Evolutionary conservation across 768 basidiomycete genomes (phyloP).

Genomic region (Boletus subcaerulescens): DNA sequence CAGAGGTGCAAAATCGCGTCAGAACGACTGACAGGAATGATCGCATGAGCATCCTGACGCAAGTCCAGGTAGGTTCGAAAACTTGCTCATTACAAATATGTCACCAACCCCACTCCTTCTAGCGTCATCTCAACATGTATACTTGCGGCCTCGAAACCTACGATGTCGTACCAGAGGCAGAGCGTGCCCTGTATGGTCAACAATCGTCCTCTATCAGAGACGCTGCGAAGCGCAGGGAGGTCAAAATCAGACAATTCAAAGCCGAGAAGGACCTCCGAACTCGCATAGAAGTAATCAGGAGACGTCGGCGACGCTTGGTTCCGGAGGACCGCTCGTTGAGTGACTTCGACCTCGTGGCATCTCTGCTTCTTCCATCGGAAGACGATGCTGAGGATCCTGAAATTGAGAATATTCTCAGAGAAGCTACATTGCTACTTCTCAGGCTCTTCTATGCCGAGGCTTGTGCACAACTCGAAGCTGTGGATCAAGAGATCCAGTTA

Average conservation of each 20-base stretch:
- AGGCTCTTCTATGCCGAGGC: constrained; percentile 72
- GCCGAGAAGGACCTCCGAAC: constrained; percentile 77
- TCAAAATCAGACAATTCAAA: constrained; percentile 90
- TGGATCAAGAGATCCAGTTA: constrained; percentile 71
- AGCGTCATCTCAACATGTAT: constrained; percentile 52
- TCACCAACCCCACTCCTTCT: constrained; percentile 6
- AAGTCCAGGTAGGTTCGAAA: constrained; percentile 52
- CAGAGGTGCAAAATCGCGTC: constrained; percentile 63
- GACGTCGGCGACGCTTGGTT: constrained; percentile 45
- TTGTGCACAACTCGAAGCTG: constrained; percentile 60
- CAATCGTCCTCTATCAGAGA: constrained; percentile 53
- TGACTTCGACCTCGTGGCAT: constrained; percentile 62
- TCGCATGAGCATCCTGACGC: constrained; percentile 52
- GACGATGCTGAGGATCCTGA: constrained; percentile 52
- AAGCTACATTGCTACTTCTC: constrained; percentile 66
- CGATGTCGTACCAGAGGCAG: constrained; percentile 58
- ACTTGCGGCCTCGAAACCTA: constrained; percentile 57
- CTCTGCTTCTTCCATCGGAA: constrained; percentile 47
- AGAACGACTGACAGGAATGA: constrained; percentile 54
- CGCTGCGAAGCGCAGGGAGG: constrained; percentile 68
- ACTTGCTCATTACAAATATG: not conserved
- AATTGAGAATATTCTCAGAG: constrained; percentile 63
- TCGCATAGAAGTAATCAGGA: constrained; percentile 61
- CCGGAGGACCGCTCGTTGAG: constrained; percentile 35
- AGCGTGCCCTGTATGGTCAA: constrained; percentile 53